phyloP scores from a whole-genome alignment of 169 alveolate genomes.

The Cryptosporidium baileyi region DNA sequence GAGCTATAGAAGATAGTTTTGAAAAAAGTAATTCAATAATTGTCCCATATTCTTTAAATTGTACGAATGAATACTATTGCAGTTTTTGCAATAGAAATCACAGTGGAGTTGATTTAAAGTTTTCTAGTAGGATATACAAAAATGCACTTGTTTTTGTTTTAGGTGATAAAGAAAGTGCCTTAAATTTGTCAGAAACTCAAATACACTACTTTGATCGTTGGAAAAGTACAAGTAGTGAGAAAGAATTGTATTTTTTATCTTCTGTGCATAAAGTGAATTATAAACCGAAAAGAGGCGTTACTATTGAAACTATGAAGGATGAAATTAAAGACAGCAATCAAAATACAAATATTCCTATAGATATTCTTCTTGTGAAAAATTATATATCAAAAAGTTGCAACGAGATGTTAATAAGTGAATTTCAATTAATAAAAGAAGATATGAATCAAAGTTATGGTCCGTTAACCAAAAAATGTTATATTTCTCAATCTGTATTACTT shows the following conservation, averaged over 20 bases:
- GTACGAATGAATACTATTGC: conserved; percentile 55
- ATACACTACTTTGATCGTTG: conserved; percentile 59
- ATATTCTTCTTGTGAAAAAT: conserved; percentile 30
- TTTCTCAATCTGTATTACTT: conserved; percentile 41
- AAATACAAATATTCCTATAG: conserved; percentile 8
- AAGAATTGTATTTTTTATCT: not conserved
- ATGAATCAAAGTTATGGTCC: not conserved
- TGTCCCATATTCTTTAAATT: conserved; percentile 45
- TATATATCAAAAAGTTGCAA: conserved; percentile 8
- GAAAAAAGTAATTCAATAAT: not conserved
- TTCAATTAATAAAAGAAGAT: conserved; percentile 30
- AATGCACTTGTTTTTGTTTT: conserved; percentile 59
- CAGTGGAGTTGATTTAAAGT: not conserved
- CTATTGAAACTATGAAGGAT: conserved; percentile 9
- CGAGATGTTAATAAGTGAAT: conserved; percentile 45
- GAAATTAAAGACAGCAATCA: conserved; percentile 1
- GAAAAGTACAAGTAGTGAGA: conserved; percentile 59
- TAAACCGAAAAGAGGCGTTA: conserved; percentile 31
- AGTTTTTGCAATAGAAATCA: conserved; percentile 11
- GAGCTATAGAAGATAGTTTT: not conserved
- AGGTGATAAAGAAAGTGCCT: conserved; percentile 33
- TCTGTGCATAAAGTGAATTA: conserved; percentile 32
- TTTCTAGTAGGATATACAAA: conserved; percentile 29
- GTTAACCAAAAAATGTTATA: conserved; percentile 17
- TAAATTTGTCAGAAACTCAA: conserved; percentile 25